Percentiles rank a stretch among this genome's conserved stretches.
phyloP scores from a whole-genome alignment of 805 yeast species.

The Brettanomyces nanus region DNA sequence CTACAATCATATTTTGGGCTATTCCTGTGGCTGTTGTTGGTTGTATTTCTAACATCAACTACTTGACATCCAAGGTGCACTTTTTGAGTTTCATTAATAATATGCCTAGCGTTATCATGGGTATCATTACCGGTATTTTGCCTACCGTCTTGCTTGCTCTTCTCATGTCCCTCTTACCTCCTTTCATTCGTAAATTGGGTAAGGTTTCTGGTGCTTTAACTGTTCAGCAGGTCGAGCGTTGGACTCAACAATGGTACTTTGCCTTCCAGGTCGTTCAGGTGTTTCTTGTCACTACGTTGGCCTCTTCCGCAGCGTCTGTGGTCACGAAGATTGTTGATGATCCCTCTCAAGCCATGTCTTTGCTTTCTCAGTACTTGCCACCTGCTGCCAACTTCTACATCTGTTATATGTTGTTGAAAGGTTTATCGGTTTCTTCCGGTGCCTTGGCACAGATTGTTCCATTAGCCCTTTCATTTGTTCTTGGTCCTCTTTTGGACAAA shows the following conservation, averaged over 20 bases:
- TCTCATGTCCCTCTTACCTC: conserved; percentile 82
- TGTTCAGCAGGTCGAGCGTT: conserved; percentile 61
- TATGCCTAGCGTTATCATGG: conserved; percentile 62
- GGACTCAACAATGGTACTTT: conserved; percentile 82
- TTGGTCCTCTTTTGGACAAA: conserved; percentile 65
- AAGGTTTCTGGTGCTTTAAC: conserved; percentile 66
- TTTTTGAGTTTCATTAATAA: conserved; percentile 71
- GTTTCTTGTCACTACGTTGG: conserved; percentile 72
- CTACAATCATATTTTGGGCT: conserved; percentile 83
- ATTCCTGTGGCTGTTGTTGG: conserved; percentile 98
- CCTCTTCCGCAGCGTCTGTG: conserved; percentile 79
- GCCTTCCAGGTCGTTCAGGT: conserved; percentile 89
- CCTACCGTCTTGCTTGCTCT: conserved; percentile 78
- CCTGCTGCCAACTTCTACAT: conserved; percentile 88
- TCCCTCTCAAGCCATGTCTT: conserved; percentile 64
- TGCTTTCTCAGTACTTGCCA: conserved; percentile 74
- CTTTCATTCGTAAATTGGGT: conserved; percentile 72
- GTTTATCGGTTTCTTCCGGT: conserved; percentile 72
- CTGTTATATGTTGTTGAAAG: conserved; percentile 72
- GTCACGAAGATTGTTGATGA: conserved; percentile 58
- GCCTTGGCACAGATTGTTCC: conserved; percentile 67
- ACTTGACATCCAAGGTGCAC: conserved; percentile 58
- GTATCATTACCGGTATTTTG: conserved; percentile 79
- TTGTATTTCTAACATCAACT: conserved; percentile 78
- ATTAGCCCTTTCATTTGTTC: conserved; percentile 59